Percentiles rank a stretch among this genome's conserved stretches.
phyloP scores from a whole-genome alignment of 1,284 basidiomycete genomes.

The Apiotrichum gracile region DNA sequence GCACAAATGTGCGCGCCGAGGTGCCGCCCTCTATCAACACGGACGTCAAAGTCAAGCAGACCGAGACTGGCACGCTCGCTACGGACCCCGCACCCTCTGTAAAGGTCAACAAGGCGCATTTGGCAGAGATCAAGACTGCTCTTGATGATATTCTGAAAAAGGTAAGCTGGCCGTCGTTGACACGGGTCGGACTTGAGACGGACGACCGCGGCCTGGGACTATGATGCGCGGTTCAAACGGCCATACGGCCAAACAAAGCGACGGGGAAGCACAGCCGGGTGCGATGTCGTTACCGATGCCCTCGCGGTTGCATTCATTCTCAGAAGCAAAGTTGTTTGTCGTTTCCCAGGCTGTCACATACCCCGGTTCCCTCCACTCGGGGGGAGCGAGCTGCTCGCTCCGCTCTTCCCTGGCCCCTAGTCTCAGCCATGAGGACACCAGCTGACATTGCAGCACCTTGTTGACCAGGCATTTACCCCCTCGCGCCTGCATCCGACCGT shows the following conservation, averaged over 20 bases:
- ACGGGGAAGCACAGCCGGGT: too few species aligned
- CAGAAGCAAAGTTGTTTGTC: too few species aligned
- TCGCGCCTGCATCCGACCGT: constrained; percentile 80
- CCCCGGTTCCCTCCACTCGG: too few species aligned
- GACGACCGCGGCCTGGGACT: too few species aligned
- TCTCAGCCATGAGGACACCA: too few species aligned
- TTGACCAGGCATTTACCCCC: constrained; percentile 73
- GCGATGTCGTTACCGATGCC: too few species aligned
- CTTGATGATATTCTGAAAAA: constrained; percentile 85
- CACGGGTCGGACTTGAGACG: background rate
- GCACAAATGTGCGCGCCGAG: background rate
- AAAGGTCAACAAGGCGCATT: constrained; percentile 75
- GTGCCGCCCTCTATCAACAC: background rate
- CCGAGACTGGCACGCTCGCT: constrained; percentile 10
- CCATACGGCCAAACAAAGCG: too few species aligned
- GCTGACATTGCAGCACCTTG: constrained; percentile 58
- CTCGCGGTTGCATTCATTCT: too few species aligned
- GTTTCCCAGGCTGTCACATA: too few species aligned
- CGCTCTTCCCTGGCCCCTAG: too few species aligned
- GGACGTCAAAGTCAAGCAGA: background rate
- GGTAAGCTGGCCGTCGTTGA: constrained; percentile 53
- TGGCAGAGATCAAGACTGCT: constrained; percentile 77
- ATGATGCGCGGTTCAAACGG: too few species aligned
- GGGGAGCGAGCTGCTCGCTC: too few species aligned
- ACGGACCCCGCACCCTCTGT: constrained; percentile 49